Conservation (phyloP, 768 basidiomycete species). For the Lactifluus hygrophoroides region DNA sequence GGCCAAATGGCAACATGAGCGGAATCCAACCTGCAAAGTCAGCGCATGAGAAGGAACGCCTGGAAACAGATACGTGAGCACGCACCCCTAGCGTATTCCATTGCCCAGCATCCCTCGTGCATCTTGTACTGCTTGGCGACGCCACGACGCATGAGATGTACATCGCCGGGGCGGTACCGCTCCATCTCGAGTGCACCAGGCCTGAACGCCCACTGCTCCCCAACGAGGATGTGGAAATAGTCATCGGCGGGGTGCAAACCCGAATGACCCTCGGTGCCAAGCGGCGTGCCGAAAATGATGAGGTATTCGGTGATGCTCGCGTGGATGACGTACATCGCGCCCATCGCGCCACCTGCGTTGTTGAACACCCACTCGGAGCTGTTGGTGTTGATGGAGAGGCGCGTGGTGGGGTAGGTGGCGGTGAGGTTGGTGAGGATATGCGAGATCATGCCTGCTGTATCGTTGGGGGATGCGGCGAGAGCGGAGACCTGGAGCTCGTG, state of each 20-base stretch:
- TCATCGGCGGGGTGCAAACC: slow-evolving; percentile 95
- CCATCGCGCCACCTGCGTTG: slow-evolving; percentile 98
- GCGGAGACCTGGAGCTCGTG: slow-evolving; percentile 71
- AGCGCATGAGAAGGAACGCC: neutral
- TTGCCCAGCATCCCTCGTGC: slow-evolving; percentile 90
- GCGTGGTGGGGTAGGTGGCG: slow-evolving; percentile 51
- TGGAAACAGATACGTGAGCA: slow-evolving; percentile 10
- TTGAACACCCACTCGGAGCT: slow-evolving; percentile 87
- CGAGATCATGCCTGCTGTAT: slow-evolving; percentile 65
- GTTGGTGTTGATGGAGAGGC: slow-evolving; percentile 47
- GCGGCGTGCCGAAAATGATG: slow-evolving; percentile 91
- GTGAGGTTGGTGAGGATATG: slow-evolving; percentile 81
- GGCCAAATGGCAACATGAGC: slow-evolving; percentile 89
- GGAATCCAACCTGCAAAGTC: slow-evolving; percentile 89
- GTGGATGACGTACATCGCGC: slow-evolving; percentile 96
- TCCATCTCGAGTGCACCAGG: slow-evolving; percentile 82
- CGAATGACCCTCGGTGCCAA: slow-evolving; percentile 94
- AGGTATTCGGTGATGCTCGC: slow-evolving; percentile 95
- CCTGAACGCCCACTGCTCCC: slow-evolving; percentile 89
- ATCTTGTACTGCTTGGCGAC: slow-evolving; percentile 95
- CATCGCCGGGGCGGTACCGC: slow-evolving; percentile 72
- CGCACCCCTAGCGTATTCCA: slow-evolving; percentile 90
- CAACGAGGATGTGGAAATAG: slow-evolving; percentile 91
- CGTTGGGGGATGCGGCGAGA: slow-evolving; percentile 52
- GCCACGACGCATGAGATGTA: slow-evolving; percentile 78